Percentiles rank a stretch among this genome's conserved stretches.
Evolutionary conservation across 345 rosid genomes (phyloP).

Genomic region (Citrus unshiu): DNA sequence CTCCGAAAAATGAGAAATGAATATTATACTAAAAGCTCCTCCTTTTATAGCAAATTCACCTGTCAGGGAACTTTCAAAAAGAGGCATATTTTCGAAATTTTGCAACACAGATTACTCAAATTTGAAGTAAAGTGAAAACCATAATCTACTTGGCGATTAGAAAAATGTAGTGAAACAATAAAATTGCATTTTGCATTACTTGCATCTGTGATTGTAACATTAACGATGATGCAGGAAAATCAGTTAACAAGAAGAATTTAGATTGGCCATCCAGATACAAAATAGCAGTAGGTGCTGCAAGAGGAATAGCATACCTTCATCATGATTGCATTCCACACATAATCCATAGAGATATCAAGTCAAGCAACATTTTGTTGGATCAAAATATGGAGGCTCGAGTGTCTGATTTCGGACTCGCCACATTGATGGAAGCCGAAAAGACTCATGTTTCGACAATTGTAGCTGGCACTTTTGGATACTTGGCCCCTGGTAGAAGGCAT

Average conservation of each 20-base stretch:
- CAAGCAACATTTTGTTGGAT: constrained; percentile 79
- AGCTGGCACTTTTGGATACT: constrained; percentile 87
- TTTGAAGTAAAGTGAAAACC: neutral
- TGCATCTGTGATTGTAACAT: neutral
- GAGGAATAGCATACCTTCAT: constrained; percentile 88
- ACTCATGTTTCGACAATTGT: constrained; percentile 81
- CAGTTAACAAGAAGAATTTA: constrained; percentile 32
- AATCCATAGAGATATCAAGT: constrained; percentile 84
- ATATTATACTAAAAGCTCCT: neutral
- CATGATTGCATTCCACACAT: constrained; percentile 89
- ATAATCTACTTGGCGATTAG: neutral
- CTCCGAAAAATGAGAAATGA: neutral
- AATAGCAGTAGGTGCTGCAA: constrained; percentile 79
- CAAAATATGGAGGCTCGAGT: constrained; percentile 80
- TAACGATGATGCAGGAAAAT: constrained; percentile 40
- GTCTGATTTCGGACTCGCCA: constrained; percentile 82
- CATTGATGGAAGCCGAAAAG: constrained; percentile 74
- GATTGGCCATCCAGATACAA: constrained; percentile 62
- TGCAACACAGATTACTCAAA: neutral
- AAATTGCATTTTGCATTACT: neutral
- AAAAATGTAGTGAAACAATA: neutral
- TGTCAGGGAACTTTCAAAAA: neutral
- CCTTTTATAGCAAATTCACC: neutral
- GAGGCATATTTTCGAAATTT: neutral
- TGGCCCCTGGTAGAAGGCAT: constrained; percentile 61